Evolutionary conservation across 495 filamentous ascomycete species (phyloP).

Genomic region (Hypoxylon subgilvum): DNA sequence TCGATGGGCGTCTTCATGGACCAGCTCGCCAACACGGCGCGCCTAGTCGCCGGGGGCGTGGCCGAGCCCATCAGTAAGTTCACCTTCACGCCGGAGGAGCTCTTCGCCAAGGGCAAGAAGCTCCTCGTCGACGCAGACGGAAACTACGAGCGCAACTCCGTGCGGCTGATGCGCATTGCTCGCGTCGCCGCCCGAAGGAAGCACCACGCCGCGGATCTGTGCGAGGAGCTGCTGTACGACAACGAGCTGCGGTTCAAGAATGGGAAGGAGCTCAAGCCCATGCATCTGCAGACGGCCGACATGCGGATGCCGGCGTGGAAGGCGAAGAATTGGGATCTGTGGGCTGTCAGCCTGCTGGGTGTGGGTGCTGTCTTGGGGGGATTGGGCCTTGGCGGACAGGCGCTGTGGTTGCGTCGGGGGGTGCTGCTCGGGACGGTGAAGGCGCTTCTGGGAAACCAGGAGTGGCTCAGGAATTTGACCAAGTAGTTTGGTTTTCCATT

Average conservation of each 20-base stretch:
- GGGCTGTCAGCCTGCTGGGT: too few species aligned
- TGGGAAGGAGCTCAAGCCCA: slow-evolving; percentile 30
- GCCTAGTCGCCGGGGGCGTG: slow-evolving; percentile 42
- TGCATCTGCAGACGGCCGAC: slow-evolving; percentile 53
- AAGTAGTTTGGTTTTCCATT: too few species aligned
- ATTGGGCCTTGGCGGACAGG: too few species aligned
- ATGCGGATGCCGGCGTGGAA: slow-evolving; percentile 45
- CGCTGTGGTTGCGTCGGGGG: too few species aligned
- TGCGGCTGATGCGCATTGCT: slow-evolving; percentile 46
- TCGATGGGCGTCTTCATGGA: slow-evolving; percentile 46
- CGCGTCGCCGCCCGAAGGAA: slow-evolving; percentile 43
- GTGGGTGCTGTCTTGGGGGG: too few species aligned
- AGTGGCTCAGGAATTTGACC: too few species aligned
- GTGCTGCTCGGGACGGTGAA: too few species aligned
- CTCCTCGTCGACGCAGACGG: slow-evolving; percentile 36
- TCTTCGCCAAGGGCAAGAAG: slow-evolving; percentile 33
- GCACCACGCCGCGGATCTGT: slow-evolving; percentile 45
- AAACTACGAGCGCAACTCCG: slow-evolving; percentile 31
- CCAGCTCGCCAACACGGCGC: slow-evolving; percentile 43
- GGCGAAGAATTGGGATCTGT: slow-evolving; percentile 49
- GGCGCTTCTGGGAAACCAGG: too few species aligned
- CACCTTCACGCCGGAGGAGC: slow-evolving; percentile 41
- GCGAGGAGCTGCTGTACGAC: slow-evolving; percentile 51
- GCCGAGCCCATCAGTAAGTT: slow-evolving; percentile 42
- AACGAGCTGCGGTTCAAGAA: slow-evolving; percentile 30